phyloP scores from a whole-genome alignment of 208 protist genomes.

The Leptomonas seymouri region DNA sequence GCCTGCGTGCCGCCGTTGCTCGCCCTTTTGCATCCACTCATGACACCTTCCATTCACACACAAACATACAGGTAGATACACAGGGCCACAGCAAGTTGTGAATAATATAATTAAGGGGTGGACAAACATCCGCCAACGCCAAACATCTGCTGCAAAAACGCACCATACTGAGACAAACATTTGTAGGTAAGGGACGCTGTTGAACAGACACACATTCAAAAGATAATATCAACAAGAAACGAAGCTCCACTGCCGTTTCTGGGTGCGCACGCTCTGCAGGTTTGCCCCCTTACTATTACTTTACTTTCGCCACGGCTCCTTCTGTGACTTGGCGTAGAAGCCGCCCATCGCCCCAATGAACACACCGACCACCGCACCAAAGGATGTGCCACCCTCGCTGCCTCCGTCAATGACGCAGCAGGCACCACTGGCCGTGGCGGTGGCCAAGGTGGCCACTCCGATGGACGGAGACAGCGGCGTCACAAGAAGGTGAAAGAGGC shows the following conservation, averaged over 20 bases:
- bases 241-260: background rate
- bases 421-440: conserved; percentile 67
- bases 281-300: conserved; percentile 15
- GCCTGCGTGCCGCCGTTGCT: no score
- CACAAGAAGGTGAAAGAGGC: conserved; percentile 87
- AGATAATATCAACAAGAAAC: background rate
- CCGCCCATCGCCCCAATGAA: conserved; percentile 85
- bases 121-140: no score
- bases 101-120: no score
- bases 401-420: conserved; percentile 80
- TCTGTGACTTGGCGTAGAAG: conserved; percentile 87
- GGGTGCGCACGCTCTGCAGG: background rate
- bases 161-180: no score
- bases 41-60: background rate
- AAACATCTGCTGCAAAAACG: no score
- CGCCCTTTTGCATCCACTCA: no score
- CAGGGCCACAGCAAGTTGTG: no score
- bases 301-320: conserved; percentile 91
- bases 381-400: conserved; percentile 66
- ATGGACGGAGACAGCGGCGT: conserved; percentile 69
- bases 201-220: background rate
- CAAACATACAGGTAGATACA: background rate
- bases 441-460: conserved; percentile 60
- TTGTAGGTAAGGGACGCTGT: no score
- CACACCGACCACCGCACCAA: conserved; percentile 81